Evolutionary conservation across 306 rosid genomes (phyloP), one percentile per base, ranked within the genome.

Genomic region (Cucurbita pepo): DNA sequence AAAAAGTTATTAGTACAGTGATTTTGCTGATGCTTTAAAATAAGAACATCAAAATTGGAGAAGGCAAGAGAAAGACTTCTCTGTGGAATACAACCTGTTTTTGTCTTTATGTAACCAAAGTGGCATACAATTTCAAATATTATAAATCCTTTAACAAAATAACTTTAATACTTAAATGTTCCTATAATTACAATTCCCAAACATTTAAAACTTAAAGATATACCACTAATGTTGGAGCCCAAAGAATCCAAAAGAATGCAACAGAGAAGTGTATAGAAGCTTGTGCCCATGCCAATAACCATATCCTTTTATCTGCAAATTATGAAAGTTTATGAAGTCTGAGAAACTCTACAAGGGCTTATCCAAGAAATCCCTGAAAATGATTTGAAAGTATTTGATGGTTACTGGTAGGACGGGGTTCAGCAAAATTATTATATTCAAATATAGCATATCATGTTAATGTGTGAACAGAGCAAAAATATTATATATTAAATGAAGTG

Each of bases 201-300:
- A 62, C 22, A 38, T 8, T 64, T 64, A 64, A 22, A 66, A 19
- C 5, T 66, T 66, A 66, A 22, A 66, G 14, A 44, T 73, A 41
- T 94, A 94, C 99, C 99, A 94, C 99, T 69, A 94, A 79, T n/a
- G 92, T 89, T 66, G 99, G 97, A 25, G 97, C 96, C 99, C 96
- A 94, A 19, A 94, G 88, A 74, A 91, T 83, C 99, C 99, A 94
- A 75, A 91, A 86, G 56, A 88, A 76, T 47, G 89, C 85, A 62
- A 84, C 71, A 67, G 99, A 91, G 86, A 91, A 88, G 82, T 91
- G 85, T 81, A 94, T 86, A 83, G 91, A 89, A 81, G 95, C 84
- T 78, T 94, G 97, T 81, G 96, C 97, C 89, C 89, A 89, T 53
- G 82, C 90, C 85, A 94, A 83, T 77, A 94, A 81, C 96, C 89